Evolutionary conservation across 2,329 filamentous ascomycete species (phyloP).

Genomic region (Pseudogymnoascus sp.): DNA sequence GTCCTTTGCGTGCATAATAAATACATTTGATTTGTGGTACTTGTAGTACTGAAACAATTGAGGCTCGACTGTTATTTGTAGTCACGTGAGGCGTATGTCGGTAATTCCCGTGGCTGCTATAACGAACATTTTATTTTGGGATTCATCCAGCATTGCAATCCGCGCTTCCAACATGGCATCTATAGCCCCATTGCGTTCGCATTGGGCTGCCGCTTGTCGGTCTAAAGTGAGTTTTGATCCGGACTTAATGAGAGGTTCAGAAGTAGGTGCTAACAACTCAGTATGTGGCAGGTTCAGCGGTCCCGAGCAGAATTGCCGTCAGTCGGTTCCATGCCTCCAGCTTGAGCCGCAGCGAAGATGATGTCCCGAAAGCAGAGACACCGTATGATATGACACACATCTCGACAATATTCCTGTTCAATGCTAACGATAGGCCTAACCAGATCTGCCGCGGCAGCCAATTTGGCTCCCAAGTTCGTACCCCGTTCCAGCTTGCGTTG

Average conservation of each 20-base stretch:
- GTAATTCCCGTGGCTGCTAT: neutral
- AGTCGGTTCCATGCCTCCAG: slow-evolving; percentile 3
- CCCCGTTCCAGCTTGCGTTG: neutral
- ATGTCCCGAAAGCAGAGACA: slow-evolving; percentile 2
- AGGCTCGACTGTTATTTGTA: neutral
- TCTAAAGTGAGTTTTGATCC: neutral
- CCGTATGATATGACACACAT: neutral
- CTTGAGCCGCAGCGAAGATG: neutral
- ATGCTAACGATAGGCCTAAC: neutral
- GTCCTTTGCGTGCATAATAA: neutral
- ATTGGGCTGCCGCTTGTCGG: slow-evolving; percentile 1
- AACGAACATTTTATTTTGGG: slow-evolving; percentile 10
- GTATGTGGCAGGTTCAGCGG: slow-evolving; percentile 1
- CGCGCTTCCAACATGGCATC: slow-evolving; percentile 9
- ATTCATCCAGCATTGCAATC: neutral
- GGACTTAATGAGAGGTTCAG: neutral
- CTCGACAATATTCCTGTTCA: neutral
- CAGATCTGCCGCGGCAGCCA: neutral
- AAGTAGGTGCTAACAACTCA: slow-evolving; percentile 1
- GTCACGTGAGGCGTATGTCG: neutral
- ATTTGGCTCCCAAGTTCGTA: neutral
- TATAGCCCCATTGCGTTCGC: slow-evolving; percentile 8
- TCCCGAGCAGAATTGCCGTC: slow-evolving; percentile 56
- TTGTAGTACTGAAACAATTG: neutral
- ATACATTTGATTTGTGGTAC: neutral